phyloP scores from a whole-genome alignment of 495 filamentous ascomycete species.

The Stereocaulon alpinum region DNA sequence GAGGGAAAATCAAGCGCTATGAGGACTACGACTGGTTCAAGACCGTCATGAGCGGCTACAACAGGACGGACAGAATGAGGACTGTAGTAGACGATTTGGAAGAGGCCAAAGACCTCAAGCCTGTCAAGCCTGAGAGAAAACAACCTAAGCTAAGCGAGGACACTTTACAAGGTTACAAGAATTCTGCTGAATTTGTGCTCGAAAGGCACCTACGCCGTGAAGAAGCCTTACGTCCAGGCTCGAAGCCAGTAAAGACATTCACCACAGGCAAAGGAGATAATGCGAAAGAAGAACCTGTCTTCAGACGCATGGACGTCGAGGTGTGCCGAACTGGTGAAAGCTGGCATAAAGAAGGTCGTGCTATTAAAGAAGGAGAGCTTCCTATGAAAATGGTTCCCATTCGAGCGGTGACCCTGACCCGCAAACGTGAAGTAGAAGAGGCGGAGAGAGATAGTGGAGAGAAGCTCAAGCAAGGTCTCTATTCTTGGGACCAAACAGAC shows the following conservation, averaged over 20 bases:
- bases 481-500: conserved; percentile 75
- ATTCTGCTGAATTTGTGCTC: conserved; percentile 74
- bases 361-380: conserved; percentile 53
- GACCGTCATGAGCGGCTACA: conserved; percentile 61
- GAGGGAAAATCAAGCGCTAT: conserved; percentile 58
- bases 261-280: conserved; percentile 56
- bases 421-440: conserved; percentile 85
- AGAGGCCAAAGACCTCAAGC: conserved; percentile 62
- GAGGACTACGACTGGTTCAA: conserved; percentile 84
- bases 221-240: conserved; percentile 67
- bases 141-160: conserved; percentile 62
- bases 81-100: conserved; percentile 69
- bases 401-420: conserved; percentile 77
- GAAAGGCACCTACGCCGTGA: conserved; percentile 85
- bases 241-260: conserved; percentile 65
- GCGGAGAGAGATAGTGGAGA: conserved; percentile 65
- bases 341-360: conserved; percentile 94
- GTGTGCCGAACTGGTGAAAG: conserved; percentile 84
- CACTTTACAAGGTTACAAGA: conserved; percentile 76
- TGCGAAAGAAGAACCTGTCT: conserved; percentile 68
- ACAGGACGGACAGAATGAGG: conserved; percentile 42
- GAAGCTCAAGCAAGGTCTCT: conserved; percentile 79
- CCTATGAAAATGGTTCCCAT: conserved; percentile 82
- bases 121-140: conserved; percentile 59
- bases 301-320: conserved; percentile 66